A percentile compares a stretch with the other conserved stretches of the same genome.
These are phyloP conservation scores for Ophiosphaerella korrae DNA, from an alignment of 2,329 filamentous ascomycete species.

Conservation along the genomic window DNA sequence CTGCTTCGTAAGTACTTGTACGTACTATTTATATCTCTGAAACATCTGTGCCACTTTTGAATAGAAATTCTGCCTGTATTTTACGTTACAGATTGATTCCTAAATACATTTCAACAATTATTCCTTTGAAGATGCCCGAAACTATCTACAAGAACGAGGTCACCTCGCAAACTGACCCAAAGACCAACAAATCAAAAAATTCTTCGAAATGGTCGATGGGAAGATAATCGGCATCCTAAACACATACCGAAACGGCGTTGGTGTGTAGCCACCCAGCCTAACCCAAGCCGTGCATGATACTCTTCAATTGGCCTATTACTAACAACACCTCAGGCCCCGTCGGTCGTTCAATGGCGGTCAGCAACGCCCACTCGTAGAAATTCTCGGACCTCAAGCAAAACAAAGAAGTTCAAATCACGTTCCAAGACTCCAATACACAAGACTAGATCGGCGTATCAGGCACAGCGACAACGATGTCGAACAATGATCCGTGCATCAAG, in stretches of 20 bases:
- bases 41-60: background rate
- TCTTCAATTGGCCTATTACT: background rate
- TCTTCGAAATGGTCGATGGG: conserved; percentile 54
- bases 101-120: conserved; percentile 24
- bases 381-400: conserved; percentile 53
- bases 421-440: conserved; percentile 54
- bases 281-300: background rate
- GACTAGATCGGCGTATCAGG: conserved; percentile 57
- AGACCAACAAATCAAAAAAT: conserved; percentile 54
- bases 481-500: conserved; percentile 56
- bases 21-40: conserved; percentile 10
- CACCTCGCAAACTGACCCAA: conserved; percentile 51
- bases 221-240: conserved; percentile 53
- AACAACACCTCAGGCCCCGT: conserved; percentile 41
- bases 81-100: background rate
- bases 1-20: conserved; percentile 22
- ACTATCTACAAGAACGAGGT: conserved; percentile 48
- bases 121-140: conserved; percentile 52
- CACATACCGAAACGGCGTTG: conserved; percentile 50
- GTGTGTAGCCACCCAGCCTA: conserved; percentile 24
- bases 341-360: conserved; percentile 55
- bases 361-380: conserved; percentile 55
- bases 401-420: conserved; percentile 51
- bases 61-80: conserved; percentile 6
- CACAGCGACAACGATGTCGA: conserved; percentile 47